phyloP scores from a whole-genome alignment of 179 eudicot genomes.

The Amaranthus tricolor region DNA sequence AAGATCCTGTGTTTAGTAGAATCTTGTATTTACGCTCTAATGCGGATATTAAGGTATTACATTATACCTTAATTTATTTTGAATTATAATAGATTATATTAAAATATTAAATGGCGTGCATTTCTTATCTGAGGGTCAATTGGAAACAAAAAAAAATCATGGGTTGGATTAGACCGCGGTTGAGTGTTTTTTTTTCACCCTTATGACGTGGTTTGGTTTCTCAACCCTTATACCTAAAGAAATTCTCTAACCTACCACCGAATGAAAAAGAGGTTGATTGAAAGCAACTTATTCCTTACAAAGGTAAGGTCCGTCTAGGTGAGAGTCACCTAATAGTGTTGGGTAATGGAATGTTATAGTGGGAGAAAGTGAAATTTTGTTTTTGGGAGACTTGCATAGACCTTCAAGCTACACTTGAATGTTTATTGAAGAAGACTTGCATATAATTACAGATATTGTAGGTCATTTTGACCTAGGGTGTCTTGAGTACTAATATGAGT shows the following conservation, averaged over 20 bases:
- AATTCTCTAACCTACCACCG: too few relatives aligned
- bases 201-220: too few relatives aligned
- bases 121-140: background rate
- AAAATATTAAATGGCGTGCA: background rate
- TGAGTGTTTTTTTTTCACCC: background rate
- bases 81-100: too few relatives aligned
- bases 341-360: background rate
- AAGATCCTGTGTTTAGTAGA: conserved; percentile 74
- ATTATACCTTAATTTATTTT: background rate
- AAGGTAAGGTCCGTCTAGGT: too few relatives aligned
- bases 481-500: background rate
- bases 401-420: background rate
- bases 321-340: too few relatives aligned
- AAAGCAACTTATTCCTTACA: too few relatives aligned
- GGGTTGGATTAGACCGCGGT: too few relatives aligned
- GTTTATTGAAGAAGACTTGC: background rate
- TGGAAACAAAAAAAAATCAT: too few relatives aligned
- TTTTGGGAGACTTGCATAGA: background rate
- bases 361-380: background rate
- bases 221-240: too few relatives aligned
- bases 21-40: conserved; percentile 71
- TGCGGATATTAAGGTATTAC: conserved; percentile 75
- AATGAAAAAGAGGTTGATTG: too few relatives aligned
- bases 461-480: background rate
- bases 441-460: conserved; percentile 6